These are phyloP conservation scores for Zygoascus meyerae DNA, from an alignment of 1,139 yeast genomes.

Conservation along the genomic window DNA sequence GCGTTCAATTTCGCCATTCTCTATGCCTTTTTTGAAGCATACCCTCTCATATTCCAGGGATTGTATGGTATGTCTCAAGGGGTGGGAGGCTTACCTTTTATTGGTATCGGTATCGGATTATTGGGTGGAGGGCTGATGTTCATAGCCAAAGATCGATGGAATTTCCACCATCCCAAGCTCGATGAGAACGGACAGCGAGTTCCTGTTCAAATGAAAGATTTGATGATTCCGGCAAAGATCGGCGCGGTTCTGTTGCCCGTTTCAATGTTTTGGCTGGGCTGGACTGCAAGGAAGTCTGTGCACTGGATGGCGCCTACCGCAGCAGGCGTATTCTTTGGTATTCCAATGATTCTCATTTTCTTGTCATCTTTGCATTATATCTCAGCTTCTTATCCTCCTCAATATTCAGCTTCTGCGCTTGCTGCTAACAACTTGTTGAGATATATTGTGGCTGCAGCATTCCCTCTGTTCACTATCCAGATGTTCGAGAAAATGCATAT, in stretches of 20 bases:
- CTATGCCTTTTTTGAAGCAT: constrained; percentile 56
- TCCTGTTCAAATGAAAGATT: constrained; percentile 44
- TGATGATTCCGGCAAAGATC: constrained; percentile 36
- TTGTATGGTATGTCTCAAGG: constrained; percentile 43
- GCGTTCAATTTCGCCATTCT: constrained; percentile 49
- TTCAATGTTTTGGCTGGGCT: constrained; percentile 46
- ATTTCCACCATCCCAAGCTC: constrained; percentile 47
- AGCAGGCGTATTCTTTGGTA: constrained; percentile 51
- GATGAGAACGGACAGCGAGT: constrained; percentile 62
- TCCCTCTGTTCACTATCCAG: constrained; percentile 53
- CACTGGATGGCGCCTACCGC: constrained; percentile 60
- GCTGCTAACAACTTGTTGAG: constrained; percentile 51
- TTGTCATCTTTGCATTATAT: constrained; percentile 45
- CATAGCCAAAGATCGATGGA: constrained; percentile 29
- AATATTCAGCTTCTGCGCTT: constrained; percentile 54
- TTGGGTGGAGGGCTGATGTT: constrained; percentile 19
- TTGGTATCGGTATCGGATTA: constrained; percentile 43
- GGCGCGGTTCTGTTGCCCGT: constrained; percentile 42
- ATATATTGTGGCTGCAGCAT: constrained; percentile 50
- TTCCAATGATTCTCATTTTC: constrained; percentile 53
- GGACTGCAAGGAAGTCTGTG: constrained; percentile 46
- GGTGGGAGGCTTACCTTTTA: constrained; percentile 44
- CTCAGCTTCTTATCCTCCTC: constrained; percentile 73
- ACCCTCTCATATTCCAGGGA: constrained; percentile 48
- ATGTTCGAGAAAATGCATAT: constrained; percentile 39